Percentiles rank a stretch among this genome's conserved stretches.
Evolutionary conservation across 306 rosid genomes (phyloP).

Genomic region (Vicia faba): DNA sequence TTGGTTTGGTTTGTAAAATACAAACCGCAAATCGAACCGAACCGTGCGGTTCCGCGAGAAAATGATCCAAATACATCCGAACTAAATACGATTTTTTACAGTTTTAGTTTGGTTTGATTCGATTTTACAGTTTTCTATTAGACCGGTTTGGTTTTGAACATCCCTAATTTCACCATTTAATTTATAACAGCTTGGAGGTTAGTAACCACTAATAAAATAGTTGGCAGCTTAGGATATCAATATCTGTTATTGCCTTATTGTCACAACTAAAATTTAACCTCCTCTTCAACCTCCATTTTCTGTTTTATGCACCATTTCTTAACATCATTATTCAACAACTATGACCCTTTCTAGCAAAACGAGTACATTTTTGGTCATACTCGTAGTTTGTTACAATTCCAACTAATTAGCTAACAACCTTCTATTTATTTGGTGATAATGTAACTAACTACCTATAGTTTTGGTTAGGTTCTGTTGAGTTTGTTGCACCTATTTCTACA

Average conservation of each 20-base stretch:
- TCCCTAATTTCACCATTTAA: too few species aligned
- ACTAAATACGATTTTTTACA: too few species aligned
- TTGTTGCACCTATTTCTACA: slow-evolving; percentile 29
- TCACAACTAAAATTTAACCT: neutral
- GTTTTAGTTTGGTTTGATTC: too few species aligned
- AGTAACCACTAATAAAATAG: neutral
- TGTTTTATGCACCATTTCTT: neutral
- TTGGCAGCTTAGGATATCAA: neutral
- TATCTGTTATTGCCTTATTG: neutral
- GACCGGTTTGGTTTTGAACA: too few species aligned
- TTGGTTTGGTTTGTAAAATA: too few species aligned
- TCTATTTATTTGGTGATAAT: neutral
- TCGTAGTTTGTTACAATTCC: slow-evolving; percentile 9
- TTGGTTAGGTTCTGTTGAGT: slow-evolving; percentile 30
- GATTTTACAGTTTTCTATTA: too few species aligned
- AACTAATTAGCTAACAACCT: slow-evolving; percentile 32
- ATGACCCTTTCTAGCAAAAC: slow-evolving; percentile 9
- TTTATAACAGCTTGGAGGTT: neutral
- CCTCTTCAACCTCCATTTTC: neutral
- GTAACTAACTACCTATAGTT: slow-evolving; percentile 18
- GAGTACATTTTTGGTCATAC: neutral
- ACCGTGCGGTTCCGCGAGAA: too few species aligned
- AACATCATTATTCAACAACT: slow-evolving; percentile 13
- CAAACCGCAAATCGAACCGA: too few species aligned
- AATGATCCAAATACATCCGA: too few species aligned